Evolutionary conservation across 2,329 filamentous ascomycete species (phyloP).

Genomic region (Albophoma yamanashiensis): DNA sequence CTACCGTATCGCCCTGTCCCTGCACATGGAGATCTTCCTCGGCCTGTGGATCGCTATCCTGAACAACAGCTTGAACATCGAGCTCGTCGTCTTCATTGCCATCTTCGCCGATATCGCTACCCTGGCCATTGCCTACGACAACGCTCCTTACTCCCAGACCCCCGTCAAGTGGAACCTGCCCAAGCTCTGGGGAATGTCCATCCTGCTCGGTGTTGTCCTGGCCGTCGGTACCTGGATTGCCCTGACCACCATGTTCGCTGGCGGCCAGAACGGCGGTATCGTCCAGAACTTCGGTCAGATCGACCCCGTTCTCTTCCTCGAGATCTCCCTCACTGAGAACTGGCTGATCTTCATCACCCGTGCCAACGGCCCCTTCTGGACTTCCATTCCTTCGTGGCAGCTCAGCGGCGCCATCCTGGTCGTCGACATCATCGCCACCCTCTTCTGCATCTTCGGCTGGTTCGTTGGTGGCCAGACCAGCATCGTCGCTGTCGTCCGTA

Average conservation of each 20-base stretch:
- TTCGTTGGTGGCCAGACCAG: constrained; percentile 60
- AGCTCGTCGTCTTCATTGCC: constrained; percentile 86
- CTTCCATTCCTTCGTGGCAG: constrained; percentile 80
- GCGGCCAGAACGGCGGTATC: constrained; percentile 65
- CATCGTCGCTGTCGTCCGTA: constrained; percentile 75
- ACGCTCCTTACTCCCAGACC: constrained; percentile 73
- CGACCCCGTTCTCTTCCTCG: constrained; percentile 76
- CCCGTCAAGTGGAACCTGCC: constrained; percentile 94
- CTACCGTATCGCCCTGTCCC: constrained; percentile 85
- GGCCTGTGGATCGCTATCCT: constrained; percentile 86
- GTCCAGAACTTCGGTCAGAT: constrained; percentile 80
- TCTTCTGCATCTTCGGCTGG: constrained; percentile 80
- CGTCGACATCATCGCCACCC: constrained; percentile 74
- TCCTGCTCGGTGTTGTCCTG: constrained; percentile 71
- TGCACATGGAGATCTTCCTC: constrained; percentile 85
- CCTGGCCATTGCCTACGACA: constrained; percentile 87
- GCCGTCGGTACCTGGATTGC: constrained; percentile 82
- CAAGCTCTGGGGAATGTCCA: constrained; percentile 88
- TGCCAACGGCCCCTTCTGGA: constrained; percentile 89
- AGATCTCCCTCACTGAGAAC: constrained; percentile 86
- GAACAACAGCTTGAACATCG: constrained; percentile 73
- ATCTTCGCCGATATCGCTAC: constrained; percentile 92
- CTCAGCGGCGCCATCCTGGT: constrained; percentile 65
- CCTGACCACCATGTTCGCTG: constrained; percentile 71
- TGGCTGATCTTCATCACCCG: constrained; percentile 96